phyloP scores from a whole-genome alignment of 2,329 filamentous ascomycete species.

The Sporothrix schenckii region DNA sequence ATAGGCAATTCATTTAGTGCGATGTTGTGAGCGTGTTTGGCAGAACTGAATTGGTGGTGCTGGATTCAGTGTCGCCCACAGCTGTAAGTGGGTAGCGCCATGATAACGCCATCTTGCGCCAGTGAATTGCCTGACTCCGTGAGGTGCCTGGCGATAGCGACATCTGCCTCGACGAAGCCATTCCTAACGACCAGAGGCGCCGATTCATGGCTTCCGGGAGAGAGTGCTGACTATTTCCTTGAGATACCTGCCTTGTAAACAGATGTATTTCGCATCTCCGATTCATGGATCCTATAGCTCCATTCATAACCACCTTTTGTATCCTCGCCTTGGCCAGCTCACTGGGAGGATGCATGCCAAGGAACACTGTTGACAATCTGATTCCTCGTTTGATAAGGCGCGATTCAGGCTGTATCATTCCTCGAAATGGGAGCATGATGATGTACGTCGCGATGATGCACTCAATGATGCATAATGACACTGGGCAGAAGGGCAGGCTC shows the following conservation, averaged over 20 bases:
- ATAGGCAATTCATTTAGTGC: conserved; percentile 5
- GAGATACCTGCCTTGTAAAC: not conserved
- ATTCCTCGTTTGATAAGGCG: not conserved
- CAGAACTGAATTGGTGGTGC: not conserved
- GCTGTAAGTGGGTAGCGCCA: conserved; percentile 29
- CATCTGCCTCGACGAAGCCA: not conserved
- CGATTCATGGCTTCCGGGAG: not conserved
- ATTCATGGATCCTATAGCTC: not conserved
- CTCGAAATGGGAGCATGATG: not conserved
- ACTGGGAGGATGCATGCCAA: not conserved
- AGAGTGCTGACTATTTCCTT: not conserved
- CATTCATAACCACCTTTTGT: not conserved
- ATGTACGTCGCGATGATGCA: conserved; percentile 1
- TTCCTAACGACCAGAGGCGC: not conserved
- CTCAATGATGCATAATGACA: too few relatives aligned
- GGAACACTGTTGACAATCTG: not conserved
- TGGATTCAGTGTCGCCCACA: not conserved
- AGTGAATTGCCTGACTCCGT: conserved; percentile 13
- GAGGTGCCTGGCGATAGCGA: conserved; percentile 25
- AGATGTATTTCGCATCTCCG: not conserved
- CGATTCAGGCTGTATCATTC: not conserved
- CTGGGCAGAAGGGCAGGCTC: not conserved
- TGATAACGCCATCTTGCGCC: conserved; percentile 34
- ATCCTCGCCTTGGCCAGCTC: not conserved
- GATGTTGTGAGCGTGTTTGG: conserved; percentile 12